A percentile compares a stretch with the other conserved stretches of the same genome.
phyloP scores from a whole-genome alignment of 345 rosid genomes.

The Pugionium cornutum region DNA sequence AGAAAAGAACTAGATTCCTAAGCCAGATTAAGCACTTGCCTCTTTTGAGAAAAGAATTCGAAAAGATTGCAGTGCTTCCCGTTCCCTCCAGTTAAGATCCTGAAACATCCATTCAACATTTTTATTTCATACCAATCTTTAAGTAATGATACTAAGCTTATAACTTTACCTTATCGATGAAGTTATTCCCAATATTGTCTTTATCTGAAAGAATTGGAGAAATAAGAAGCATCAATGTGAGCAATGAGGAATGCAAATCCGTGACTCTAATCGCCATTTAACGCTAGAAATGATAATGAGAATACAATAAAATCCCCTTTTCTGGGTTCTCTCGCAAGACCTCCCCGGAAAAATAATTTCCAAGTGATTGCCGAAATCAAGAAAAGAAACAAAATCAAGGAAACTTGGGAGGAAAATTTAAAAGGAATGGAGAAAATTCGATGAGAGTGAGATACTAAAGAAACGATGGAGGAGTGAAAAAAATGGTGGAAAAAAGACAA shows the following conservation, averaged over 20 bases:
- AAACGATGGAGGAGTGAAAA: slow-evolving; percentile 11
- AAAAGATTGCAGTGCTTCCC: slow-evolving; percentile 53
- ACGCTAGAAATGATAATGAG: not conserved
- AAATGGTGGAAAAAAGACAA: slow-evolving; percentile 31
- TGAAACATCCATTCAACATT: slow-evolving; percentile 41
- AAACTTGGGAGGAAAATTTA: not conserved
- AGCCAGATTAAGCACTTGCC: slow-evolving; percentile 45
- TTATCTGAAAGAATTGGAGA: slow-evolving; percentile 23
- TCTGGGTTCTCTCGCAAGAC: too few relatives aligned
- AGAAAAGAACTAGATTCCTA: not conserved
- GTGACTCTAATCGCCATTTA: not conserved
- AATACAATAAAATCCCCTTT: not conserved
- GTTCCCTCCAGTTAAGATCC: slow-evolving; percentile 78
- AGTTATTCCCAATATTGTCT: slow-evolving; percentile 44
- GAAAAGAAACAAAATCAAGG: not conserved
- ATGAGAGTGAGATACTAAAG: slow-evolving; percentile 19
- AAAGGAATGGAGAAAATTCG: not conserved
- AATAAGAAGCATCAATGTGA: not conserved
- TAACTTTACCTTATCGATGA: slow-evolving; percentile 48
- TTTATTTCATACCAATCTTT: not conserved
- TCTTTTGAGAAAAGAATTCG: slow-evolving; percentile 68
- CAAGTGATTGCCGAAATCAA: not conserved
- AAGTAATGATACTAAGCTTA: not conserved
- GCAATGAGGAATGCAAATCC: not conserved
- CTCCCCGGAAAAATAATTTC: too few relatives aligned